Base-by-base conservation (phyloP, 2,329 filamentous ascomycete species). In the Trichoderma brevicompactum region DNA sequence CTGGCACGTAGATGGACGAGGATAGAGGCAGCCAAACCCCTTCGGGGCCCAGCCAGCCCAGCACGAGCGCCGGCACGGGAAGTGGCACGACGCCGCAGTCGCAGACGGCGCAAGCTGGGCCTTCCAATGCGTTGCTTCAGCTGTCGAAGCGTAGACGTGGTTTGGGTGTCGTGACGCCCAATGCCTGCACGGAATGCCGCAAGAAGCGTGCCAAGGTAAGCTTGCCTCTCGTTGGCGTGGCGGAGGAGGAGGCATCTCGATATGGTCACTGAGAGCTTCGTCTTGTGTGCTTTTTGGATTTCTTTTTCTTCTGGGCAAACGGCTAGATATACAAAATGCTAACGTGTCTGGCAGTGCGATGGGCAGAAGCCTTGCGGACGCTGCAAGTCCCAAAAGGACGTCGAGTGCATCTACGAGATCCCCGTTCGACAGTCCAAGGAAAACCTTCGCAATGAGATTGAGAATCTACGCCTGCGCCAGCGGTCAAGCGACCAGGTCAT, bases 401-500 rank as follows among this genome's bases (percentile, higher is more conserved):
- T 81, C 44, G 81, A 87, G 28, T 89, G 87, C 67, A 72, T 87
- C 28, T 89, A 89, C 76, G 85, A 89, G 69, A 72, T 87, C 7
- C 87, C 86, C 0, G 82, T 89, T 5, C 85, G 87, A 50, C 86
- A 88, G 69, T 88, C 86, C 10, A 89, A 89, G 67, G 86, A 88
- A 67, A 82, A 83, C 60, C 79, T 89, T 5, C 82, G 87, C 50
- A 78, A 77, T 70, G 86, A 89, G 70, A 86, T 89, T 66, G 87
- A 89, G 61, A 76, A 75, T 32, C 75, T 89, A 41, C 83, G 83
- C 54, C 79, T 79, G 15, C 81, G 83, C 48, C 83, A 87, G 70
- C 82, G 80, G 23, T 82, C 81, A 50, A 86, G 77, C 72, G 83
- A 88, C 32, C 80, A 80, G 36, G 81, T 89, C 55, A 76, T 89